Evolutionary conservation across 2,329 filamentous ascomycete species (phyloP).

Genomic region (Tolypocladium endophyticum): DNA sequence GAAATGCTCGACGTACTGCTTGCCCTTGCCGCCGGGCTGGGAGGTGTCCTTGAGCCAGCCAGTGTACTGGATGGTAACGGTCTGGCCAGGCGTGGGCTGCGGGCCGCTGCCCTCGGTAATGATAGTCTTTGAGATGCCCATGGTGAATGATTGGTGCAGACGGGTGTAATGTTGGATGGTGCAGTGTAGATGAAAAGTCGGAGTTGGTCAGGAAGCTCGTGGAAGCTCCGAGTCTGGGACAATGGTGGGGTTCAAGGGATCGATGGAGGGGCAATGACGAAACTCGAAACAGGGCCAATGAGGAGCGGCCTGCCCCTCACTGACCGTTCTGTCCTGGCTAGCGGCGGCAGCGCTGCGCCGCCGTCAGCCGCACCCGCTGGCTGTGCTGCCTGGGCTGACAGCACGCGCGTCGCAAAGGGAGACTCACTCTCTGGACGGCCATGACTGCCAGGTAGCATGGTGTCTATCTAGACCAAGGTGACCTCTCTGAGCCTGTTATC

Average conservation of each 20-base stretch:
- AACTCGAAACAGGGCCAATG: neutral
- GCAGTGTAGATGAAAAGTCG: neutral
- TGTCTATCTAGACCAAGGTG: too few relatives aligned
- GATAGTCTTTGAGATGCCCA: conserved; percentile 65
- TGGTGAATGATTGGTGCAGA: conserved; percentile 25
- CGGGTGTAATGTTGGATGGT: neutral
- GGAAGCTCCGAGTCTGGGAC: neutral
- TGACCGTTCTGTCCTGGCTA: neutral
- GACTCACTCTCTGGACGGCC: too few relatives aligned
- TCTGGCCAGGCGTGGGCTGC: conserved; percentile 55
- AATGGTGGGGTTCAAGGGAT: neutral
- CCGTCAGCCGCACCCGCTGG: too few relatives aligned
- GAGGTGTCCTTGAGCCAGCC: conserved; percentile 67
- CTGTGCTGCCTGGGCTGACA: too few relatives aligned
- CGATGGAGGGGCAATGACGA: neutral
- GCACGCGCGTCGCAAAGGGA: too few relatives aligned
- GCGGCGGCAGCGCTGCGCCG: neutral
- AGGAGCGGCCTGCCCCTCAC: neutral
- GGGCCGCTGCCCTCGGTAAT: conserved; percentile 51
- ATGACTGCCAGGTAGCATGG: too few relatives aligned
- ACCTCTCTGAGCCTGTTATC: too few relatives aligned
- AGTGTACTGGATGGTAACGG: conserved; percentile 81
- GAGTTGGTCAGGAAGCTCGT: neutral
- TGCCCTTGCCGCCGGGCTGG: conserved; percentile 55
- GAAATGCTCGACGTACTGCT: conserved; percentile 45